Percentiles rank a stretch among this genome's conserved stretches.
phyloP scores from a whole-genome alignment of 2,329 filamentous ascomycete species.

The Colletotrichum abscissum region DNA sequence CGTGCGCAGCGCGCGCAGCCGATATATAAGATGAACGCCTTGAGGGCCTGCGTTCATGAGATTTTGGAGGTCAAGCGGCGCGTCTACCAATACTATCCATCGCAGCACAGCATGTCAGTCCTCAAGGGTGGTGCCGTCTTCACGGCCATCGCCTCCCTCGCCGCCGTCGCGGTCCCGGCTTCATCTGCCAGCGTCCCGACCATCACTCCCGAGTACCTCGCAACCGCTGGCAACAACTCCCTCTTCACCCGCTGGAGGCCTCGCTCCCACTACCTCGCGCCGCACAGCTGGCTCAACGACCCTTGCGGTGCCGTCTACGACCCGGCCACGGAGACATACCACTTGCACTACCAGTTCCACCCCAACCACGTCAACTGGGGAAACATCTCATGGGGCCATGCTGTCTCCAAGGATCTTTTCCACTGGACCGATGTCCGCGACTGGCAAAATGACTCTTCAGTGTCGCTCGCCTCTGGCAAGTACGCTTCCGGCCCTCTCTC shows the following conservation, averaged over 20 bases:
- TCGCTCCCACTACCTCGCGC: slow-evolving; percentile 62
- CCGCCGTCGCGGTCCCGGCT: slow-evolving; percentile 21
- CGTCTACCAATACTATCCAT: slow-evolving; percentile 1
- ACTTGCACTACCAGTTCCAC: slow-evolving; percentile 73
- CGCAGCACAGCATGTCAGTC: slow-evolving; percentile 27
- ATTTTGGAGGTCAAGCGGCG: slow-evolving; percentile 17
- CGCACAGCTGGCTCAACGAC: slow-evolving; percentile 68
- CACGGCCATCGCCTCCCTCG: slow-evolving; percentile 33
- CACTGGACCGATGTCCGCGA: slow-evolving; percentile 57
- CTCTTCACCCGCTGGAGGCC: slow-evolving; percentile 37
- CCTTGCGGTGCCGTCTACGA: slow-evolving; percentile 74
- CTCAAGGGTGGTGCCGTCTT: slow-evolving; percentile 33
- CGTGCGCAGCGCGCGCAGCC: too few relatives aligned
- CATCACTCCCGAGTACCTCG: slow-evolving; percentile 32
- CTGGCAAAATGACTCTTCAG: slow-evolving; percentile 34
- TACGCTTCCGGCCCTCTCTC: slow-evolving; percentile 30
- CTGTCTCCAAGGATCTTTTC: slow-evolving; percentile 70
- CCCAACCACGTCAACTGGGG: slow-evolving; percentile 56
- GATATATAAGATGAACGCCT: slow-evolving; percentile 30
- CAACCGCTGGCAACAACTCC: slow-evolving; percentile 32
- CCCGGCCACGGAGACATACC: slow-evolving; percentile 63
- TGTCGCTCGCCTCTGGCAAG: slow-evolving; percentile 22
- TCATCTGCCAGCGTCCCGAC: slow-evolving; percentile 11
- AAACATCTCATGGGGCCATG: slow-evolving; percentile 76
- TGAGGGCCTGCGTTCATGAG: not conserved